Evolutionary conservation across 1,284 basidiomycete species (phyloP), one percentile per base, ranked within the genome.

Genomic region (Malassezia caprae): DNA sequence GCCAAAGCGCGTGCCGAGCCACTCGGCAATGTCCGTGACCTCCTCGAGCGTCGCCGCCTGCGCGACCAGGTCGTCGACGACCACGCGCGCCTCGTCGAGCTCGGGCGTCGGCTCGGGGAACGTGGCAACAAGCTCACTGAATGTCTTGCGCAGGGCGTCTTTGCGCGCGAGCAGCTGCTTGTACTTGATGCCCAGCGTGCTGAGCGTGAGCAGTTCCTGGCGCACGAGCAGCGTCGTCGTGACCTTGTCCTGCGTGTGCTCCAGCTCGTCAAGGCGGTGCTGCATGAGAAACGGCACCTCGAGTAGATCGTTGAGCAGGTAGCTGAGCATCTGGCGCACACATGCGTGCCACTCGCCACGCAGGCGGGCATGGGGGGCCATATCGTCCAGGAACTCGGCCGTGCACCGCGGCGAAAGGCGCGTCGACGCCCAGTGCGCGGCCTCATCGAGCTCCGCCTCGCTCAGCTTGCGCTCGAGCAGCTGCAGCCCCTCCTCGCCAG

Each of bases 281-380:
- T 84, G 83, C 84, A 86, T 96, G 61, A 99, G 84, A 75, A 90
- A 94, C 0, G 94, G 90, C 8, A 94, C 90, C 73, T 99, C 94
- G 62, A 87, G 75, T 61, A 88, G 82, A 49, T 90, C 83, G 49
- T 89, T 78, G 75, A 96, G 90, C 60, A 98, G 80, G 74, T 84
- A 88, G 40, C 84, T 82, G 34, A 99, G 80, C 50, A 87, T 84
- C 56, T 80, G 82, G 3, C 85, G 84, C 56, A 98, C 86, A 8
- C 89, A 87, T 52, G 82, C 78, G 56, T 90, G 82, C 69, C 91
- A 84, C 17, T 84, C 80, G 53, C 80, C 78, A 30, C 84, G 81
- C 51, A 87, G 81, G 48, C 82, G 74, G 50, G 81, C 76, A 62
- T 80, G 79, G 58, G 78, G 76, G 19, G 85, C 83, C 48, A 81